Evolutionary conservation across 176 grass and related monocot species (phyloP), one percentile per base, ranked within the genome.

Genomic region (Ampelocalamus luodianensis): DNA sequence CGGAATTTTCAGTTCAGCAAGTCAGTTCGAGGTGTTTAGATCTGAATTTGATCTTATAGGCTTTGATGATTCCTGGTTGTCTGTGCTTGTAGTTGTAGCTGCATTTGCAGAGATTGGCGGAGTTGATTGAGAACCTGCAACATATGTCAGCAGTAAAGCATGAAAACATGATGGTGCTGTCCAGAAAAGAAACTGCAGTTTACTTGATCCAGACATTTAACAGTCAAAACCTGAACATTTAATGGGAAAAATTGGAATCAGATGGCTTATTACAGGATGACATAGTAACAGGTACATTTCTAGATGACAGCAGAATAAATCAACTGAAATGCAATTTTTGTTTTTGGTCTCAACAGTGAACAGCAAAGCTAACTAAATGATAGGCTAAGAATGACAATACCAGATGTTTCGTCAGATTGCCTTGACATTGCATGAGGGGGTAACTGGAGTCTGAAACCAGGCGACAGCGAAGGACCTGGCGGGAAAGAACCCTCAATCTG

Each of bases 391-490:
- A 50, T 79, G 64, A 48, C 86, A 65, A 65, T 90, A 94, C 94
- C 85, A 7, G 77, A 51, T 42, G 67, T 76, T 75, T 86, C 87
- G 48, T 84, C 76, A 50, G 67, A 22, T 82, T 88, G 91, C 49
- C 81, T 88, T 74, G 89, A 83, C 4, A 83, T 44, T 64, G 88
- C 88, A 86, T 80, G 91, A 68, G 91, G 86, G 8, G 96, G 96
- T 46, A 85, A 68, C 76, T 94, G 96, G 70, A 96, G 93, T 65
- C 82, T 94, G 74, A 96, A 95, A 75, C 86, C 76, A 55, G 85
- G 64, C 22, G 91, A 87, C 42, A 90, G 90, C 3, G 91, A 90
- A 60, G 91, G 82, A 13, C 72, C 74, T 12, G 87, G 4, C 15
- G 70, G 68, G 71, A 90, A 91, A 67, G 83, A 74, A n/a, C 83